Evolutionary conservation across 805 yeast genomes (phyloP), one percentile per base, ranked within the genome.

Genomic region (Candida quercuum): DNA sequence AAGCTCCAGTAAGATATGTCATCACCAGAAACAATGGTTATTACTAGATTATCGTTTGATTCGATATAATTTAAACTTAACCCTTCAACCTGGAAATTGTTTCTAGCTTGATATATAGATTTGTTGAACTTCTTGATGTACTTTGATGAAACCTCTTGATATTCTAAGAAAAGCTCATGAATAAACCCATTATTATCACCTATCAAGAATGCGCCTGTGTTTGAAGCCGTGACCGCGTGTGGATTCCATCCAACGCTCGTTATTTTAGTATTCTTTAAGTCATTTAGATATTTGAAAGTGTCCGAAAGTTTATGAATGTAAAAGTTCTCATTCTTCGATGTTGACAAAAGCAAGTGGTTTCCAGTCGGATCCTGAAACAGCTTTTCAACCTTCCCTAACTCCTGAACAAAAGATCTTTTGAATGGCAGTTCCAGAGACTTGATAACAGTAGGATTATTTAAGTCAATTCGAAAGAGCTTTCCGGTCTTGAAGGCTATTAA

Each of bases 401-500:
- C 59, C 26, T 50, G 49, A 1, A 41, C 29, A 1, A 38, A 40
- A 14, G 57, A 51, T 35, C 48, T 47, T 40, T 49, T 54, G 36
- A 38, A 40, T 0, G 72, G 61, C 2, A 69, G 41, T 11, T 55
- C 57, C n/a, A 66, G 51, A 18, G 57, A 60, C 29, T 66, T 69
- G 5, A 84, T 79, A 7, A 65, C 66, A 25, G 81, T 76, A 1
- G 93, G 93, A 35, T 68, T 67, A 35, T 76, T 78, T 44, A 84
- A 60, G 47, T 82, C 78, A 23, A 85, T 81, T n/a, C 82, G 59
- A 45, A 74, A 74, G n/a, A 84, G 58, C 13, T 67, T 51, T 1
- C 82, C 81, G 8, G 69, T 59, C 34, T 62, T 63, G 39, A 78
- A 62, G 0, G 80, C 75, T 33, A 83, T 60, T 39, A 73, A 69